Evolutionary conservation across 441 rosid genomes (phyloP), one percentile per base, ranked within the genome.

Genomic region (Melastoma candidum): DNA sequence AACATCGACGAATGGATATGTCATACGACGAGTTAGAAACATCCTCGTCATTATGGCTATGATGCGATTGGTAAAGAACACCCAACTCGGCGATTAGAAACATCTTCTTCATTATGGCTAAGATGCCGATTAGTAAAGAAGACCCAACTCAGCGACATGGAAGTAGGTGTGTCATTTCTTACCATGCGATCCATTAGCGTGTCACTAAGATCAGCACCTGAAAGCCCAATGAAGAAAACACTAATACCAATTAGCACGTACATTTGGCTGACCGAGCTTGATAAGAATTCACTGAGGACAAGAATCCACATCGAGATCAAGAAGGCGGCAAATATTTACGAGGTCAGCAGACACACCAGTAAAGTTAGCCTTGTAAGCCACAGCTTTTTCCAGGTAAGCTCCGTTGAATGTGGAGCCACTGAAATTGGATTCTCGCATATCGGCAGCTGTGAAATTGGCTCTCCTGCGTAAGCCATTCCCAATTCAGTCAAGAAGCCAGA

Each of bases 181-280:
- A 87, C 97, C 97, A 90, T 90, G 12, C 97, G 86, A 72, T 90
- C 97, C 97, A 90, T 90, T 70, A 90, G 74, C 51, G 97, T 90
- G 71, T 87, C 97, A 11, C 93, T 90, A 73, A 90, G 74, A 70
- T 90, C 96, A 5, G 97, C 97, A 65, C 96, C 97, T 87, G 82
- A 49, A 48, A 43, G 11, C 9, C 12, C 45, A 48, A 55, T 27
- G 47, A 44, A 47, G 41, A 43, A 52, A 36, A 36, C 22, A 25
- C 22, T 17, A 17, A 17, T 17, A 17, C 22, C 22, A 17, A 17
- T 17, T 17, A 17, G 22, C 22, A 17, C 22, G 1, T 17, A 17
- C 22, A 17, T 17, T 17, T 1, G 22, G 22, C 22, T 17, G 22
- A 17, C 22, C 22, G 22, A 17, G 22, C 22, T 17, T 17, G 22